phyloP scores from a whole-genome alignment of 768 basidiomycete species.

The Collybiopsis luxurians region DNA sequence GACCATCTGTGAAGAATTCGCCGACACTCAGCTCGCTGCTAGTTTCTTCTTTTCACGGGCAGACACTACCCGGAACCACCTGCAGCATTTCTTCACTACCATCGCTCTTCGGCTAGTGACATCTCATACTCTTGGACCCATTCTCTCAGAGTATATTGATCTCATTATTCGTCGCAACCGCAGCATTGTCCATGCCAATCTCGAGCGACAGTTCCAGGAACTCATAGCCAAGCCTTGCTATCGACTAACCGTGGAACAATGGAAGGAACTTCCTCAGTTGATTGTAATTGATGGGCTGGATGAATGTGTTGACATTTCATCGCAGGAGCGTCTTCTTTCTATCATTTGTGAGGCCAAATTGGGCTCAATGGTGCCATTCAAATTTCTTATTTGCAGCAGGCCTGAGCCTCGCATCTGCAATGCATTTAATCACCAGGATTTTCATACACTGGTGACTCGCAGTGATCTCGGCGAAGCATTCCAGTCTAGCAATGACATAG shows the following conservation, averaged over 20 bases:
- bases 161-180: constrained; percentile 8
- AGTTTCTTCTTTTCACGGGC: constrained; percentile 28
- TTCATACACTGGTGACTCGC: not conserved
- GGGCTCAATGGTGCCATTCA: constrained; percentile 17
- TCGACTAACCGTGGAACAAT: not conserved
- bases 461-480: not conserved
- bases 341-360: constrained; percentile 17
- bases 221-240: constrained; percentile 24
- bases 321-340: constrained; percentile 23
- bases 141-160: too few relatives aligned
- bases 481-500: not conserved
- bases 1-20: constrained; percentile 19
- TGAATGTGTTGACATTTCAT: constrained; percentile 25
- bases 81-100: constrained; percentile 25
- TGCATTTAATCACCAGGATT: constrained; percentile 7
- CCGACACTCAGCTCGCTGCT: constrained; percentile 17
- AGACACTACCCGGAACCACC: constrained; percentile 24
- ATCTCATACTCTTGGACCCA: not conserved
- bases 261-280: constrained; percentile 20
- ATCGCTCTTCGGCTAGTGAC: constrained; percentile 28
- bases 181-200: not conserved
- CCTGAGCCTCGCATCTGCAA: constrained; percentile 23
- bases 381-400: constrained; percentile 29
- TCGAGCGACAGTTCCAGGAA: constrained; percentile 25
- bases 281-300: constrained; percentile 32